Base-by-base conservation (phyloP, 352 stramenopile species). In the Lagenidium giganteum region DNA sequence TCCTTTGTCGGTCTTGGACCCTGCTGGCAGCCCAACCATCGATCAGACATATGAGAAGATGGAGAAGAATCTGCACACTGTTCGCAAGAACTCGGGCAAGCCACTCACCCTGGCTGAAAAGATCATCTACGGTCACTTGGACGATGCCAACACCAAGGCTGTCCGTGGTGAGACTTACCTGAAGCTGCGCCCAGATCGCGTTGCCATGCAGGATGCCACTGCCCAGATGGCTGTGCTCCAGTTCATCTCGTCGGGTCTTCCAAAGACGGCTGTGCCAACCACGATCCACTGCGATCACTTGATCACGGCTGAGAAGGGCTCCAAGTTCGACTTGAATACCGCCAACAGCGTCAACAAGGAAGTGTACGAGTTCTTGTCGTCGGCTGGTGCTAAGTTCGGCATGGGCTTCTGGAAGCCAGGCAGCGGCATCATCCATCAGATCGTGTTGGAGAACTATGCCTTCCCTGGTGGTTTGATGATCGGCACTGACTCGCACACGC, bases 251-350 rank as follows among this genome's bases (percentile, higher is more conserved):
- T 96, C 87, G 43, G 89, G 87, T 38, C 70, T 96, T 50, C 89
- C 89, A 34, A 95, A 96, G 82, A 96, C 89, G 4, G 84, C 84
- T 13, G 87, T 95, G 52, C 89, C 89, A 32, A 93, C 87, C 40
- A 97, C 89, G 14, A 96, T 97, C 60, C 89, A 97, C 75, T 97
- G 89, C 67, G 89, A 97, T 51, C 89, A 97, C 73, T 81, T 97
- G 78, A 97, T 97, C 68, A 94, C 84, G 47, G 89, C 89, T 36
- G 84, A 97, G 67, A 96, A 95, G 66, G 89, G 87, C 40, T 93
- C 84, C 33, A 70, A 53, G 55, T 83, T 43, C 46, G 89, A 97
- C 66, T 54, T 97, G 45, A 81, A 70, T 48, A 90, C 75, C 42
- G 89, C 89, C 52, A 95, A 96, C 45, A 83, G 76, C 40, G 70